phyloP scores from a whole-genome alignment of 345 rosid species.

The Hirschfeldia incana region DNA sequence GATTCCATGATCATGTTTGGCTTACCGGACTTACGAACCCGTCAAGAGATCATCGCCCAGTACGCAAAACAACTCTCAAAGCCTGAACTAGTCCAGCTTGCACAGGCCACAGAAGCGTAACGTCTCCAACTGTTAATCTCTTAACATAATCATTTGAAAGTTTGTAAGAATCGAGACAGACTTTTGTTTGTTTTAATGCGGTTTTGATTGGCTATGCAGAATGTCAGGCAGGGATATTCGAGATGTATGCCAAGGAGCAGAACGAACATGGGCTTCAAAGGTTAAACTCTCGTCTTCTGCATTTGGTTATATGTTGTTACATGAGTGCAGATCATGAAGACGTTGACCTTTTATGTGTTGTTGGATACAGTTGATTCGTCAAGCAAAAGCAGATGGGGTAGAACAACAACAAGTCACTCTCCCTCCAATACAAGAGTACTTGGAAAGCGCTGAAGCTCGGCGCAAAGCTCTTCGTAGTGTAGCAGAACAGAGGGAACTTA shows the following conservation, averaged over 20 bases:
- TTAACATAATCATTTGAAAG: not conserved
- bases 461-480: slow-evolving; percentile 49
- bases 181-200: not conserved
- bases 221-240: slow-evolving; percentile 93
- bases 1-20: slow-evolving; percentile 80
- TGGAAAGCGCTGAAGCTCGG: slow-evolving; percentile 58
- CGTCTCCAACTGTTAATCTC: slow-evolving; percentile 7
- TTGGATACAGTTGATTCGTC: slow-evolving; percentile 64
- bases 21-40: slow-evolving; percentile 70
- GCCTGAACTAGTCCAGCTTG: slow-evolving; percentile 68
- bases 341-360: not conserved
- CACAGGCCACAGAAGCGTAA: slow-evolving; percentile 63
- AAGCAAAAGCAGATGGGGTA: slow-evolving; percentile 43
- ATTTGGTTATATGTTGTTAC: not conserved
- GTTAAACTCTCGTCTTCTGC: slow-evolving; percentile 28
- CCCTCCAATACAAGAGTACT: slow-evolving; percentile 72
- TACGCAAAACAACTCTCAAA: slow-evolving; percentile 81
- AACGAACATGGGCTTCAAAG: slow-evolving; percentile 95
- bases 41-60: slow-evolving; percentile 71
- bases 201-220: slow-evolving; percentile 40
- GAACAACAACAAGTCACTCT: slow-evolving; percentile 42
- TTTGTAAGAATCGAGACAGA: not conserved
- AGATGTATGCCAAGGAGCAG: slow-evolving; percentile 92
- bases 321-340: not conserved
- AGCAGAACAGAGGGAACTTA: slow-evolving; percentile 39